Conservation (phyloP, 139 green algal species). For the Marvania coccoides region DNA sequence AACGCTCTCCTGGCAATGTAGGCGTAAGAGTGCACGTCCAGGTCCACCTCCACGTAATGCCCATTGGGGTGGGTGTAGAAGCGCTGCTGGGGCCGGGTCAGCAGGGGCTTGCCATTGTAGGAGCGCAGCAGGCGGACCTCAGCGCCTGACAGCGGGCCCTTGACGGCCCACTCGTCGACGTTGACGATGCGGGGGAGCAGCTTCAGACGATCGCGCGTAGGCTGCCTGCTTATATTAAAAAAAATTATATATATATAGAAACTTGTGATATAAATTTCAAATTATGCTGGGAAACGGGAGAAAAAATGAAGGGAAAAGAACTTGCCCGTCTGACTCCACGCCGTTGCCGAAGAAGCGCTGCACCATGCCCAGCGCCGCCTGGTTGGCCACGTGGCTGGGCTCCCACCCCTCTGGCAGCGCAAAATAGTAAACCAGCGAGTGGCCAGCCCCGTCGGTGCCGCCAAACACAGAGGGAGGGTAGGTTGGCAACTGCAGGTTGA, state of each 20-base stretch:
- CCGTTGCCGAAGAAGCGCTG: constrained; percentile 62
- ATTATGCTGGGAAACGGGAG: background rate
- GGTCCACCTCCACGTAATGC: constrained; percentile 71
- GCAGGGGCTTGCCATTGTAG: constrained; percentile 86
- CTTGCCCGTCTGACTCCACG: constrained; percentile 58
- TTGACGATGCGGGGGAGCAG: constrained; percentile 77
- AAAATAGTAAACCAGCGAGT: constrained; percentile 76
- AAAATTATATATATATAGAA: background rate
- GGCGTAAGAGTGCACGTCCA: constrained; percentile 80
- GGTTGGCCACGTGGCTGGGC: constrained; percentile 34
- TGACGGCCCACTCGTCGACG: constrained; percentile 63
- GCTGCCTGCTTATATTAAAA: constrained; percentile 6
- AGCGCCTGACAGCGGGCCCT: constrained; percentile 51
- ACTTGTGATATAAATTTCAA: background rate
- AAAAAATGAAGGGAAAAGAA: background rate
- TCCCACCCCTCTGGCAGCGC: constrained; percentile 60
- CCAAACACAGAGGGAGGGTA: constrained; percentile 68
- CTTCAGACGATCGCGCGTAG: constrained; percentile 72
- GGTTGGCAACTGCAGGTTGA: constrained; percentile 78
- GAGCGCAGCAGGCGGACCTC: constrained; percentile 61
- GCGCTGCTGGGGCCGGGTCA: constrained; percentile 70
- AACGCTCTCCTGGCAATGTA: constrained; percentile 66
- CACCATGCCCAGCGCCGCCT: constrained; percentile 55
- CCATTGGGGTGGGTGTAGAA: constrained; percentile 37
- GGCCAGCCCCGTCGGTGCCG: constrained; percentile 43